These are phyloP conservation scores for Desmodesmus armatus DNA, from an alignment of 139 green algal species.

Conservation along the genomic window DNA sequence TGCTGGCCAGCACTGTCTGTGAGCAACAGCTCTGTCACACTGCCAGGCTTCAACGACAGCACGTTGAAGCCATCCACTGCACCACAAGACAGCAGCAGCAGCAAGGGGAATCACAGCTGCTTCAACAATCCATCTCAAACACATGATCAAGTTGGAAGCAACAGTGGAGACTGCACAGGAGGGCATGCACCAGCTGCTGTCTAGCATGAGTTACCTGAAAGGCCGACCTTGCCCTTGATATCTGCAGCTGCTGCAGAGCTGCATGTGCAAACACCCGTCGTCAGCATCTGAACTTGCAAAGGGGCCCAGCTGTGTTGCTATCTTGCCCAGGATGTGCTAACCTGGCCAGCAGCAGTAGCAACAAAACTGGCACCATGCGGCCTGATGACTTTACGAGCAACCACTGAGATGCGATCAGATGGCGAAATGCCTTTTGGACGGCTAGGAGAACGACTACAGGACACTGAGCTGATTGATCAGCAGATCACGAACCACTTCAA, in stretches of 20 bases:
- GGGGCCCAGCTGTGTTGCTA: too few relatives aligned
- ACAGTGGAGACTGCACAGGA: not conserved
- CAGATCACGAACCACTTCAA: too few relatives aligned
- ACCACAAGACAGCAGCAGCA: not conserved
- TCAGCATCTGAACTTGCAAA: too few relatives aligned
- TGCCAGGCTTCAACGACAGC: conserved; percentile 24
- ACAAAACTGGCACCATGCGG: too few relatives aligned
- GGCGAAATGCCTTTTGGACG: too few relatives aligned
- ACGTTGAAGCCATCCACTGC: conserved; percentile 34
- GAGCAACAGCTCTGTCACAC: conserved; percentile 35
- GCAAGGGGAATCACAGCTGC: not conserved
- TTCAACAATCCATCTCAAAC: not conserved
- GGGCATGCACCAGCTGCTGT: not conserved
- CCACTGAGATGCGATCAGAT: too few relatives aligned
- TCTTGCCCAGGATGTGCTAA: too few relatives aligned
- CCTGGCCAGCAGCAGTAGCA: too few relatives aligned
- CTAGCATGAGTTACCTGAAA: not conserved
- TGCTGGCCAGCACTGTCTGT: conserved; percentile 40
- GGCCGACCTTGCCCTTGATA: conserved; percentile 23
- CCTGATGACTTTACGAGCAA: too few relatives aligned
- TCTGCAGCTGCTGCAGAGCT: not conserved
- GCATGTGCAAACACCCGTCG: not conserved
- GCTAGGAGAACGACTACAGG: too few relatives aligned
- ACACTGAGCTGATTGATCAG: too few relatives aligned
- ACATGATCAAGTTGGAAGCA: too few relatives aligned